Conservation (phyloP, 129 eudicot species). For the Centaurea solstitialis region DNA sequence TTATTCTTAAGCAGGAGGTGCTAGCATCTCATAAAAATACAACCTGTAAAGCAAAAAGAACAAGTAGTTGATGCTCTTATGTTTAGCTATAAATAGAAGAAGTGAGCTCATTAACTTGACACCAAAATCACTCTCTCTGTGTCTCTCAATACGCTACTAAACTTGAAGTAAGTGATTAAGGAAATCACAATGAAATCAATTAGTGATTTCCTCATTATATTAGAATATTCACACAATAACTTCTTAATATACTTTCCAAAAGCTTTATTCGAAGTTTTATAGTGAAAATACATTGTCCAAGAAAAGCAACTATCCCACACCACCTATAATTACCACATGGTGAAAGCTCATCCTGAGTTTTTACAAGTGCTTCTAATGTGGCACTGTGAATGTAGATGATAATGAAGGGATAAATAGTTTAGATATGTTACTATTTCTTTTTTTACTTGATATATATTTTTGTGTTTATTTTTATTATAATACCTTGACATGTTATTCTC, state of each 20-base stretch:
- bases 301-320: no score
- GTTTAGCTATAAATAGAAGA: not conserved
- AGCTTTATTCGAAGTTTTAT: no score
- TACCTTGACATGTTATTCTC: not conserved
- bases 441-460: not conserved
- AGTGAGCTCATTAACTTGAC: not conserved
- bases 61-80: not conserved
- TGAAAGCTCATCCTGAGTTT: no score
- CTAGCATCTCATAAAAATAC: not conserved
- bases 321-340: no score
- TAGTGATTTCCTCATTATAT: no score
- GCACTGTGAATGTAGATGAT: no score
- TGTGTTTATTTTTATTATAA: not conserved
- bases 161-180: not conserved
- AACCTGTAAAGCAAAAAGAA: not conserved
- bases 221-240: no score
- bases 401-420: not conserved
- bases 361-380: not conserved
- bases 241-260: no score
- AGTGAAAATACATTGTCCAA: no score
- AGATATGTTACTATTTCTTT: not conserved
- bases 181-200: no score
- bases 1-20: not conserved
- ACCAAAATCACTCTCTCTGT: not conserved
- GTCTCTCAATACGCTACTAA: not conserved